Evolutionary conservation across 2,329 filamentous ascomycete species (phyloP), one percentile per base, ranked within the genome.

Genomic region (Trichoderma endophyticum): DNA sequence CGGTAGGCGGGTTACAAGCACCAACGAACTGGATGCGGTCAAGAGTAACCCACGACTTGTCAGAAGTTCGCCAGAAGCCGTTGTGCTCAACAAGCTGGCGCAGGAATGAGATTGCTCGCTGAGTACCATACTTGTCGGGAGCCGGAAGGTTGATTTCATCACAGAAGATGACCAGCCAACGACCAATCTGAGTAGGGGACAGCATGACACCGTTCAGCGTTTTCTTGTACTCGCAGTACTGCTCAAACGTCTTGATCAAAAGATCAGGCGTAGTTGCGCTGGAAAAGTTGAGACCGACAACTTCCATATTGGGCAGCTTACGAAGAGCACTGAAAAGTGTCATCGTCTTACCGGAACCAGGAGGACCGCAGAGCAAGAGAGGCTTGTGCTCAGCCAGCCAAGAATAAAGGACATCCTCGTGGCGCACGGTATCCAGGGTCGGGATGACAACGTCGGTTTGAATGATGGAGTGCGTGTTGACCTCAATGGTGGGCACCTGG

Each of bases 201-300:
- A 99, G 92, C 78, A 98, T 92, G 24, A 98, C 94, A 56, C 96
- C 96, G 79, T 96, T 98, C 62, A 98, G 85, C 0, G 96, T 98
- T 88, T 99, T 99, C 86, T 95, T 97, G 84, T 99, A 99, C 83
- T 99, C 96, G 83, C 96, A 99, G 82, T 99, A 98, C 81, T 99
- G 97, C 83, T 99, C 96, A 76, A 99, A 97, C 0, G 97, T 99
- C 87, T 99, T 99, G 85, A 99, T 95, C 74, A 99, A 89, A 32
- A 99, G 89, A 81, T 99, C 97, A 1, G 96, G 97, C 0, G 96
- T 99, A 0, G 97, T 99, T 1, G 96, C 97, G 77, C 96, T 99
- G 5, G 97, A 99, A 82, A 99, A 99, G 83, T 99, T 99, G 80
- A 99, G 93, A 63, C 96, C 96, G 36, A 99, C 97, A 72, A 98